Evolutionary conservation across 192 early-diverging fungal species (phyloP).

Genomic region (Diversispora eburnea): DNA sequence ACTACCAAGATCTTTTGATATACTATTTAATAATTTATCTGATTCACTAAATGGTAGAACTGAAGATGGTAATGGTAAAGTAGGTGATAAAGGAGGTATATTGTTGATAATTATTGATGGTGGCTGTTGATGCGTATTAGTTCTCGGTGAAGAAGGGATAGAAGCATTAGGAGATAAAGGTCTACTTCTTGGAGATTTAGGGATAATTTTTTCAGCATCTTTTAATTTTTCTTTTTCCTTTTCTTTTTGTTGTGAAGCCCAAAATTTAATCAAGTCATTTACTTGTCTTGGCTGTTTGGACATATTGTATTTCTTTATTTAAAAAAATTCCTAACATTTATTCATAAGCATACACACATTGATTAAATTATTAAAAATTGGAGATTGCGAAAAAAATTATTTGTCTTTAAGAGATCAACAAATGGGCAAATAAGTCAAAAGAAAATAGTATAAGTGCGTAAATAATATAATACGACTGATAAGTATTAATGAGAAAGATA

Average conservation of each 20-base stretch:
- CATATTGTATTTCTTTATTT: background rate
- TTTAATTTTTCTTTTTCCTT: background rate
- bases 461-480: too few species aligned
- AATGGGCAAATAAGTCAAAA: too few species aligned
- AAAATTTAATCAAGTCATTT: conserved; percentile 26
- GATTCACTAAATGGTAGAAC: too few species aligned
- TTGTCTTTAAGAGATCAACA: too few species aligned
- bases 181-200: background rate
- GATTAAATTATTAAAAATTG: background rate
- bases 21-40: background rate
- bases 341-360: background rate
- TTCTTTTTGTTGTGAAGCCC: conserved; percentile 15
- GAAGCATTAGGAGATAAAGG: conserved; percentile 14
- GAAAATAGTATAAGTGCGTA: too few species aligned
- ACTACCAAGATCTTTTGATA: background rate
- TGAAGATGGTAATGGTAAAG: background rate
- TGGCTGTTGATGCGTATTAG: too few species aligned
- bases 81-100: conserved; percentile 5
- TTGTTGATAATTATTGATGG: background rate
- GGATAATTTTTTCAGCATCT: background rate
- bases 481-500: too few species aligned
- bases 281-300: conserved; percentile 8
- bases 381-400: too few species aligned
- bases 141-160: background rate
- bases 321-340: background rate